A percentile compares a stretch with the other conserved stretches of the same genome.
phyloP scores from a whole-genome alignment of 2,329 filamentous ascomycete species.

The Xylaria sp. region DNA sequence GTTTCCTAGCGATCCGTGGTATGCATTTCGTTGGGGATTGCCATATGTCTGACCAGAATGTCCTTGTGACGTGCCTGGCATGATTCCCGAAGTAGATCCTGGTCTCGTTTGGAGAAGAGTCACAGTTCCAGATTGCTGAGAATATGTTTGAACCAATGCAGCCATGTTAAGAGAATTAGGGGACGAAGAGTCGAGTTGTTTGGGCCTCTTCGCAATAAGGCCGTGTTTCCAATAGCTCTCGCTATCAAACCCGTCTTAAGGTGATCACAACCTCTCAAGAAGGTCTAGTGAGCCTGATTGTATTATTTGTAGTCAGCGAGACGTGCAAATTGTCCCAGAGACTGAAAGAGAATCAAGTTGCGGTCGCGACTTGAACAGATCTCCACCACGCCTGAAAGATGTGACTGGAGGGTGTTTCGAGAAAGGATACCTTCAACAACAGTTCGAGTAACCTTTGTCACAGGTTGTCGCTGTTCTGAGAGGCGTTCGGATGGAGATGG shows the following conservation, averaged over 20 bases:
- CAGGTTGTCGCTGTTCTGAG: constrained; percentile 20
- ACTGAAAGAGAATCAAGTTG: background rate
- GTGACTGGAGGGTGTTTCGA: constrained; percentile 1
- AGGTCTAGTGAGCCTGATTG: constrained; percentile 19
- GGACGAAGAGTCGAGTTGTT: constrained; percentile 33
- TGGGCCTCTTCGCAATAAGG: constrained; percentile 38
- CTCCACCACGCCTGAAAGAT: background rate
- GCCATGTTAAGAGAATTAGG: constrained; percentile 68
- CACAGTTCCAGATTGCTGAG: constrained; percentile 77
- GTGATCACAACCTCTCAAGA: constrained; percentile 19
- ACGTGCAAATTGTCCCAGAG: constrained; percentile 1
- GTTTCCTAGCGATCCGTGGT: constrained; percentile 62
- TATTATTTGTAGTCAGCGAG: constrained; percentile 23
- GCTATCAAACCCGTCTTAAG: constrained; percentile 18
- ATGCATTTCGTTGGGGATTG: constrained; percentile 60
- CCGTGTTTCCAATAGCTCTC: constrained; percentile 32
- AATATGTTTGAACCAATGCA: constrained; percentile 83
- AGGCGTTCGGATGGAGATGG: constrained; percentile 13
- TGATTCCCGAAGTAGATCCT: constrained; percentile 70
- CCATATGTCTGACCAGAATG: constrained; percentile 65
- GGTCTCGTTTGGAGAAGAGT: constrained; percentile 81
- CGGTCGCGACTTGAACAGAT: background rate
- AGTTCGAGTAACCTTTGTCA: constrained; percentile 16
- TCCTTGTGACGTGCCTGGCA: constrained; percentile 60
- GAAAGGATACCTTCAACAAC: constrained; percentile 31